Conservation (phyloP, 2,329 filamentous ascomycete species). For the Thielaviopsis ethacetica region DNA sequence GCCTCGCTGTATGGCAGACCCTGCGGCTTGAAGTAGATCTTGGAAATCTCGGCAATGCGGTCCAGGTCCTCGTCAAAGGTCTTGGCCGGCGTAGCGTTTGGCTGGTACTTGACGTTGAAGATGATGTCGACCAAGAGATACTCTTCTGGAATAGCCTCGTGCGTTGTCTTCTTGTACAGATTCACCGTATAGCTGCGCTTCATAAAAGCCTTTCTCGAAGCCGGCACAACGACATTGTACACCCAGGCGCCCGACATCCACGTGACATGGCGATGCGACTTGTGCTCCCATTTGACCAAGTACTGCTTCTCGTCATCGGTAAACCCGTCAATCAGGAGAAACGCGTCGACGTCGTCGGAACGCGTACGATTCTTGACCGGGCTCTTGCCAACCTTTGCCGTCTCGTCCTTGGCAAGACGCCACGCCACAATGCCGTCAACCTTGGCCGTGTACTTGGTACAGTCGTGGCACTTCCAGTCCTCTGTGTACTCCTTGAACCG, state of each 20-base stretch:
- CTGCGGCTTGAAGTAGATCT: slow-evolving; percentile 78
- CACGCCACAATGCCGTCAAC: slow-evolving; percentile 73
- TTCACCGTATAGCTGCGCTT: slow-evolving; percentile 48
- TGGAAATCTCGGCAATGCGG: slow-evolving; percentile 54
- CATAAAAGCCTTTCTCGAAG: slow-evolving; percentile 59
- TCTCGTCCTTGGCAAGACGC: slow-evolving; percentile 39
- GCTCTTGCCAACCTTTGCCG: slow-evolving; percentile 8
- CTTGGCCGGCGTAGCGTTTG: slow-evolving; percentile 29
- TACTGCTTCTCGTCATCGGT: slow-evolving; percentile 66
- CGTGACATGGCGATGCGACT: slow-evolving; percentile 64
- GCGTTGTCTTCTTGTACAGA: slow-evolving; percentile 45
- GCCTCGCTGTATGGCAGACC: slow-evolving; percentile 80
- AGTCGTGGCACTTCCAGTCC: slow-evolving; percentile 70
- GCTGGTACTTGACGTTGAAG: slow-evolving; percentile 52
- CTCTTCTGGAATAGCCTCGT: slow-evolving; percentile 77
- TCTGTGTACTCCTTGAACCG: slow-evolving; percentile 56
- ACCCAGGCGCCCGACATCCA: slow-evolving; percentile 91
- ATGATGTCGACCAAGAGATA: slow-evolving; percentile 76
- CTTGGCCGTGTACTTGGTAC: slow-evolving; percentile 45
- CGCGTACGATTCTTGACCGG: slow-evolving; percentile 9
- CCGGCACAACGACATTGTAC: slow-evolving; percentile 43
- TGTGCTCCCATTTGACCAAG: slow-evolving; percentile 69
- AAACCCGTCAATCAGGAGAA: slow-evolving; percentile 28
- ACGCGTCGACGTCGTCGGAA: neutral
- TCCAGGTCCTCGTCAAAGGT: slow-evolving; percentile 54